Evolutionary conservation across 2,329 filamentous ascomycete genomes (phyloP), one percentile per base, ranked within the genome.

Genomic region (Grosmannia huntii): DNA sequence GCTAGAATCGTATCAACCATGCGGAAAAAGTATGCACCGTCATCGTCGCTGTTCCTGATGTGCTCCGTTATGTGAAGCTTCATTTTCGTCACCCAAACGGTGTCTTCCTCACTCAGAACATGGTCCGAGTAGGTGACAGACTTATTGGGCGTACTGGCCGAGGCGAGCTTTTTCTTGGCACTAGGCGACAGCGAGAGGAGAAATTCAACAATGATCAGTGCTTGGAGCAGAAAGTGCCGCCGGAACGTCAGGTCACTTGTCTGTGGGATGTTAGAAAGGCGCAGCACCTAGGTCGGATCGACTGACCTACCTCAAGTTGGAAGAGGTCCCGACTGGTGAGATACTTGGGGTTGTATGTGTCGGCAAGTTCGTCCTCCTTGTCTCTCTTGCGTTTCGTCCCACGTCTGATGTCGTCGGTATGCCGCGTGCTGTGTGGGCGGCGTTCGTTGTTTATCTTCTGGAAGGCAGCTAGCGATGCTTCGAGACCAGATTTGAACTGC

Each of bases 301-400:
- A 9, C 9, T 3, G 25, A 25, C 48, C 7, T 77, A 90, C 87
- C 80, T 99, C 94, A 52, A 99, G 81, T 66, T 95, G 90, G 70
- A 99, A 99, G 1, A 99, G 77, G 69, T 99, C 95, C 63, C 87
- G 82, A 70, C 91, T 97, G n/a, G 94, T 99, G 21, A 99, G 80
- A 69, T 99, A 99, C 68, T 97, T 99, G 1, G 95, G 92, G 66
- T 99, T 99, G 73, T 96, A 97, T 27, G 82, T 85, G 67, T 83
- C 86, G 27, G 84, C 78, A 55, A 85, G 74, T 9, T 82, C 81
- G 56, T 82, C 78, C 7, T 59, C 59, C 49, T 77, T 78, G 12
- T 80, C 77, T 50, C 80, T 76, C 69, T 91, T 95, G 59, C 89
- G 82, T 71, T 91, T 95, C 57, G 77, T 67, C 33, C 81, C 82